Conservation (phyloP, 2,329 filamentous ascomycete species). For the Colletotrichum liriopes region DNA sequence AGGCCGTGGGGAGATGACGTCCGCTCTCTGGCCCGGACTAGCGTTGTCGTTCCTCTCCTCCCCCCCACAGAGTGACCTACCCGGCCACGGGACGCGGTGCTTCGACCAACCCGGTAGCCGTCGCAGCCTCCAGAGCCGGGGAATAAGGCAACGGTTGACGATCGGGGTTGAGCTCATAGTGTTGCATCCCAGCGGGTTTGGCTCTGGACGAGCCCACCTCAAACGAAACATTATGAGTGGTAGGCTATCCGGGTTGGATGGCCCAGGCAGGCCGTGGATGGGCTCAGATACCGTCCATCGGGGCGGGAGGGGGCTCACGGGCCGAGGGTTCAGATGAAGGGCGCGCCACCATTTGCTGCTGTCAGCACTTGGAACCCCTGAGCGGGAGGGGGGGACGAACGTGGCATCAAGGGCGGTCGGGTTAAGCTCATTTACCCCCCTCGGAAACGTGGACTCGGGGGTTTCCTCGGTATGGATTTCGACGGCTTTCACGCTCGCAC, state of each 20-base stretch:
- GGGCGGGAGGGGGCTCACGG: constrained; percentile 2
- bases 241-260: background rate
- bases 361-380: background rate
- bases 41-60: background rate
- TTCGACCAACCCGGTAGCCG: background rate
- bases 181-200: background rate
- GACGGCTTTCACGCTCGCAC: background rate
- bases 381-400: background rate
- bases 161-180: no score
- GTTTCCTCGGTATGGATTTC: background rate
- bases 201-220: background rate
- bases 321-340: background rate
- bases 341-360: background rate
- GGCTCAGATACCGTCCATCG: background rate
- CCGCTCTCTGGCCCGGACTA: background rate
- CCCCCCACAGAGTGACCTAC: background rate
- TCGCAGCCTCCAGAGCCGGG: background rate
- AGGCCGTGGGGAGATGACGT: no score
- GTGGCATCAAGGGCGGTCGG: background rate
- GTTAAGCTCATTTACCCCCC: background rate
- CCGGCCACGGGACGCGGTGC: background rate
- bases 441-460: background rate
- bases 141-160: background rate
- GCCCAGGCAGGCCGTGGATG: no score
- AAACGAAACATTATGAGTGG: background rate